phyloP scores from a whole-genome alignment of 441 rosid species.

The Erodium trifolium region DNA sequence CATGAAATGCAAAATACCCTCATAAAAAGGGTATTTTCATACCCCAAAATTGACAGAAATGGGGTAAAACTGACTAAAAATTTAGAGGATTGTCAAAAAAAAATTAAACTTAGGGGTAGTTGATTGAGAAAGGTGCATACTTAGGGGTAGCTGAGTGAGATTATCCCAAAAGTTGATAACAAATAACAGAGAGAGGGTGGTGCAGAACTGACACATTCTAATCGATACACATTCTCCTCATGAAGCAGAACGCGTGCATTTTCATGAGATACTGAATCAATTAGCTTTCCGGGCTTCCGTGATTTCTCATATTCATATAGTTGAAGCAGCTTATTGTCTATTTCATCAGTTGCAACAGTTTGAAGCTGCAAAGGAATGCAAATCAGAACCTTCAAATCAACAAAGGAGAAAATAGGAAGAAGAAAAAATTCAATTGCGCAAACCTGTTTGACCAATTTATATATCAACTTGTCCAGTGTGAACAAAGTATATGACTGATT shows the following conservation, averaged over 20 bases:
- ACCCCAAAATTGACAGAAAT: too few species aligned
- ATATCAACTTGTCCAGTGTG: conserved; percentile 89
- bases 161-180: background rate
- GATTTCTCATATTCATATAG: conserved; percentile 75
- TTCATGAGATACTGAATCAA: conserved; percentile 68
- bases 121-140: too few species aligned
- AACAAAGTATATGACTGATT: conserved; percentile 90
- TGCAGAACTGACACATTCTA: conserved; percentile 67
- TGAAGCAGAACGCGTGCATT: conserved; percentile 84
- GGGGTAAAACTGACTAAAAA: too few species aligned
- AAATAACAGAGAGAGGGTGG: background rate
- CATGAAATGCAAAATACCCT: too few species aligned
- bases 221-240: conserved; percentile 79
- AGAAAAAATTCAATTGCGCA: conserved; percentile 8
- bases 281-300: conserved; percentile 55
- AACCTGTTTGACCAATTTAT: conserved; percentile 93
- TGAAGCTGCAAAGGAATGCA: conserved; percentile 56
- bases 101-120: too few species aligned
- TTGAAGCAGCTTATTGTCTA: conserved; percentile 82
- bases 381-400: conserved; percentile 7
- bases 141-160: too few species aligned
- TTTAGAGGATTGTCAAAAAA: too few species aligned
- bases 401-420: conserved; percentile 9
- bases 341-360: conserved; percentile 71
- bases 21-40: too few species aligned